These are phyloP conservation scores for Rhizomucor miehei DNA, from an alignment of 371 early-diverging fungal genomes.

Conservation along the genomic window DNA sequence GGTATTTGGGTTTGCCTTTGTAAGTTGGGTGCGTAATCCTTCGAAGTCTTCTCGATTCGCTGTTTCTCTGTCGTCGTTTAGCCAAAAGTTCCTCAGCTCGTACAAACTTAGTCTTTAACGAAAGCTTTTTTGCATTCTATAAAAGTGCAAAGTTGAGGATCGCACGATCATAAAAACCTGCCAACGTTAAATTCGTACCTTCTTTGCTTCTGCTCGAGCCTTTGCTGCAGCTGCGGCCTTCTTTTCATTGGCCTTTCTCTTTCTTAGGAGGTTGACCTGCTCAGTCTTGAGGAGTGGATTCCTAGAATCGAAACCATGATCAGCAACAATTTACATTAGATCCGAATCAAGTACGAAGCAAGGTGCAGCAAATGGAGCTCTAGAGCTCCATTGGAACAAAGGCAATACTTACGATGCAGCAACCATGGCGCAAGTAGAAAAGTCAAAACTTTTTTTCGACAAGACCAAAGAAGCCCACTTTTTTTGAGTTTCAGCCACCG, in stretches of 20 bases:
- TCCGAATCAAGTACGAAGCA: too few relatives aligned
- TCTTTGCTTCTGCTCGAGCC: slow-evolving; percentile 45
- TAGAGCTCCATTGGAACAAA: too few relatives aligned
- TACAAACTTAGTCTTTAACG: slow-evolving; percentile 79
- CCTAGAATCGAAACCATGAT: background rate
- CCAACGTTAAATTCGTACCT: slow-evolving; percentile 38
- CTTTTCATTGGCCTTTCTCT: slow-evolving; percentile 87
- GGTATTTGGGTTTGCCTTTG: slow-evolving; percentile 67
- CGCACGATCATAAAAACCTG: too few relatives aligned
- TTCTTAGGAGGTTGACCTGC: slow-evolving; percentile 94
- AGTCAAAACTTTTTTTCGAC: too few relatives aligned
- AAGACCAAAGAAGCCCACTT: too few relatives aligned
- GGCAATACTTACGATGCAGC: too few relatives aligned
- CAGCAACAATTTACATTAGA: background rate
- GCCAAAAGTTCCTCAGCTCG: slow-evolving; percentile 94
- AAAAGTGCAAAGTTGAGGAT: too few relatives aligned
- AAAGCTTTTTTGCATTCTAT: too few relatives aligned
- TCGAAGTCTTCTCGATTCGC: slow-evolving; percentile 81
- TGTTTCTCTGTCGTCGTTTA: slow-evolving; percentile 85
- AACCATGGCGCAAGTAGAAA: too few relatives aligned
- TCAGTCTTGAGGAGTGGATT: slow-evolving; percentile 27
- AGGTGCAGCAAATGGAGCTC: too few relatives aligned
- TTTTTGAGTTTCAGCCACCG: too few relatives aligned
- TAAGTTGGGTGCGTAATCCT: slow-evolving; percentile 41
- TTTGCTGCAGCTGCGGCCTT: slow-evolving; percentile 68